Percentiles rank a stretch among this genome's conserved stretches.
Evolutionary conservation across 305 asterid species (phyloP).

Genomic region (Fraxinus velutina): DNA sequence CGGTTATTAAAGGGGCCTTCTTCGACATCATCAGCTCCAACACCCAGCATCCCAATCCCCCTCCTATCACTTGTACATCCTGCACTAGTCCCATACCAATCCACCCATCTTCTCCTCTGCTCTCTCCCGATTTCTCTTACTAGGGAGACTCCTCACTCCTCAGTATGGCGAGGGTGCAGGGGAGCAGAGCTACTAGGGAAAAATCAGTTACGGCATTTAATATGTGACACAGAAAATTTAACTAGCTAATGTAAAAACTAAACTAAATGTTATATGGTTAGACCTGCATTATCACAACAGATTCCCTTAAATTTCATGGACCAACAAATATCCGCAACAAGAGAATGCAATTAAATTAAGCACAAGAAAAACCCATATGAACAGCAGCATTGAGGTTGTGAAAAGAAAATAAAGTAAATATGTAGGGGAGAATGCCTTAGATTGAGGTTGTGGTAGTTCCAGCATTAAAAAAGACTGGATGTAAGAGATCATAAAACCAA

Average conservation of each 20-base stretch:
- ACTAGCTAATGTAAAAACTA: background rate
- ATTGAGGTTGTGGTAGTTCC: background rate
- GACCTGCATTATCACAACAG: background rate
- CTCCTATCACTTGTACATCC: background rate
- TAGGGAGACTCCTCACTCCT: background rate
- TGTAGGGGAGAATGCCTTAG: background rate
- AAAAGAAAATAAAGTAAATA: background rate
- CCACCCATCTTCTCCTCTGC: background rate
- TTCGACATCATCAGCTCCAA: background rate
- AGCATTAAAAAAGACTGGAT: background rate
- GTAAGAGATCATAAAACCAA: background rate
- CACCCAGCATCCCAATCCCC: background rate
- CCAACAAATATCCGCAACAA: background rate
- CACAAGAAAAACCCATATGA: background rate
- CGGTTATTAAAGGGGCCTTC: background rate
- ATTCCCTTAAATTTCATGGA: background rate
- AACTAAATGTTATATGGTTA: background rate
- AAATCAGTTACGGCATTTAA: background rate
- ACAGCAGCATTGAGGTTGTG: background rate
- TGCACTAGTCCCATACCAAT: background rate
- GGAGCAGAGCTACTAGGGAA: background rate
- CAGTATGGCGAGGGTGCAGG: background rate
- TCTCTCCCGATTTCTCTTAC: background rate
- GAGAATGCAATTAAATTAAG: background rate
- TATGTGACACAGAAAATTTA: background rate